phyloP scores from a whole-genome alignment of 78 protist species.

The Dictyostelium intermedium region DNA sequence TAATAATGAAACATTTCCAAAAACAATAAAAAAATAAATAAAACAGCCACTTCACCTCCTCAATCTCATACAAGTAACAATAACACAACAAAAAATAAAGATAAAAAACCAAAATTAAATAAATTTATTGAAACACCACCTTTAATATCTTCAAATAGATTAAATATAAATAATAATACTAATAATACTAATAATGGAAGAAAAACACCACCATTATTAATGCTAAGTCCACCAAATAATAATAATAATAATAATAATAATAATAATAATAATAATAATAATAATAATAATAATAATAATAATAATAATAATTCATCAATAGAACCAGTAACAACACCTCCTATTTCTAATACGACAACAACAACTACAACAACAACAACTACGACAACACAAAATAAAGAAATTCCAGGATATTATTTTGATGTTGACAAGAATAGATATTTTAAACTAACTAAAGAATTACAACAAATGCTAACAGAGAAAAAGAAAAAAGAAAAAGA shows the following conservation, averaged over 20 bases:
- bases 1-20: background rate
- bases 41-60: background rate
- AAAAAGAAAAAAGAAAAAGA: background rate
- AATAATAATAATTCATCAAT: too few relatives aligned
- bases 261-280: background rate
- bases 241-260: background rate
- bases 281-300: background rate
- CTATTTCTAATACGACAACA: too few relatives aligned
- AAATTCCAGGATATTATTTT: constrained; percentile 50
- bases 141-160: background rate
- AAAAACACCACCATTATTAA: background rate
- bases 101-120: background rate
- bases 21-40: background rate
- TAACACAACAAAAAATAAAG: background rate
- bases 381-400: background rate
- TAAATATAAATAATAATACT: background rate
- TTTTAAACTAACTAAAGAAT: constrained; percentile 53
- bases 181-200: background rate
- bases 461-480: background rate
- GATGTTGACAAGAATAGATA: constrained; percentile 54
- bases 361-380: background rate
- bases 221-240: background rate
- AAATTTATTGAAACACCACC: background rate
- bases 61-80: background rate
- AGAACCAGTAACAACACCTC: too few relatives aligned